Evolutionary conservation across 352 stramenopile genomes (phyloP), one percentile per base, ranked within the genome.

Genomic region (Phytophthora citricola): DNA sequence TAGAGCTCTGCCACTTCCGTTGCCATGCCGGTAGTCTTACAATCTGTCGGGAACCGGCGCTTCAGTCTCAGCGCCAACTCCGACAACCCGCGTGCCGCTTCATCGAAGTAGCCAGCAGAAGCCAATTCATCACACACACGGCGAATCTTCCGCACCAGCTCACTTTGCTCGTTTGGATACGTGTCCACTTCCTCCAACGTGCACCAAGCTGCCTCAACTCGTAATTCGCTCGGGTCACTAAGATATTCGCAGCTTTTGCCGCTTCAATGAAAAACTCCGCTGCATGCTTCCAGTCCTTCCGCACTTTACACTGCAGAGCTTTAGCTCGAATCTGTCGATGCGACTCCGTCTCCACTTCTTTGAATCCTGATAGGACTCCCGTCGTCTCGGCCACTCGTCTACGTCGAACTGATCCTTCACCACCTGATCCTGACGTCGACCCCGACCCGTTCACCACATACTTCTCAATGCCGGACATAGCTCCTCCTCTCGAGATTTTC

Each of bases 201-300:
- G 63, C 85, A 93, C 81, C 79, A 93, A 34, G 76, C 77, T 0
- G 85, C 79, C 50, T 93, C 27, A 93, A 52, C 9, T 83, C 67
- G 26, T 91, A 91, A 32, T 78, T 89, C 6, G 70, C 75, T 46
- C 73, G 73, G 12, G 71, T 77, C 10, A 87, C 51, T 36, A 79
- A 55, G 32, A 71, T 77, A 31, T 71, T 34, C 4, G 79, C 78
- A 11, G 49, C 69, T 8, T 53, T 62, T 0, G 85, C 83, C 0
- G 85, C 85, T 15, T 90, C 77, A 3, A 82, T 43, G 40, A 93
- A 93, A 22, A 76, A 63, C 29, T 39, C 55, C 2, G 78, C 69
- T 7, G 85, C 85, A 27, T 84, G 65, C 40, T 81, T 85, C 85
- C 85, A 93, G 36, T 91, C 83, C 39, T 82, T 85, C n/a, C 69